Base-by-base conservation (phyloP, 208 protist genomes). In the Acanthamoeba divionensis region DNA sequence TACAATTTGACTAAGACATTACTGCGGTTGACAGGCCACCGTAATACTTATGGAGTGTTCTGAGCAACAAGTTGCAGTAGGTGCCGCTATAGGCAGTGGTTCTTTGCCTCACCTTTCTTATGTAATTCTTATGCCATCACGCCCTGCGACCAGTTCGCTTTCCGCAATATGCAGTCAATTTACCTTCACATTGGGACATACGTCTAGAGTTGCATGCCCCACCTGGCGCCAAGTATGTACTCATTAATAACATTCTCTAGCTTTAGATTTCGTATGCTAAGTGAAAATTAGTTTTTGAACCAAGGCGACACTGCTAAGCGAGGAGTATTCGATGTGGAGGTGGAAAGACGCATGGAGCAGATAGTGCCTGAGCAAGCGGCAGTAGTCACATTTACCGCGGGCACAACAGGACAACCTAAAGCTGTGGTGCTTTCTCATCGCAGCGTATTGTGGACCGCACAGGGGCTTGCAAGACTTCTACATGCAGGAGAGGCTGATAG, bases 381-480 rank as follows among this genome's bases (percentile, higher is more conserved):
- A n/a, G n/a, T n/a, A n/a, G n/a, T n/a, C n/a, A n/a, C n/a, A n/a
- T n/a, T 73, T 6, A 24, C 18, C 15, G 21, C 26, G 48, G 65
- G 65, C 31, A 73, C 65, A 7, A 73, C 65, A 4, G 65, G 65
- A 9, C 21, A 6, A n/a, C 18, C 65, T 18, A 82, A 82, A 48
- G 26, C 47, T 60, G 71, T 82, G 21, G 60, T 82, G 71, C 45
- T 82, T 10, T 82, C 71, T 41, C 71, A 82, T n/a, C 8, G 29
- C 10, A 82, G 60, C n/a, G 47, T 82, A 15, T 6, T 82, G 10
- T 82, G 26, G 13, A 82, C 26, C 44, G 71, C 71, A 5, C 5
- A 24, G 2, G 31, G 47, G 9, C 18, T 82, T 12, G 21, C 6
- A 3, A 21, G 26, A 2, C 21, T 57, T 26, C 26, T 82, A 29